These are phyloP conservation scores for Stachybotrys chlorohalonatus DNA, from an alignment of 2,329 filamentous ascomycete genomes.

Conservation along the genomic window DNA sequence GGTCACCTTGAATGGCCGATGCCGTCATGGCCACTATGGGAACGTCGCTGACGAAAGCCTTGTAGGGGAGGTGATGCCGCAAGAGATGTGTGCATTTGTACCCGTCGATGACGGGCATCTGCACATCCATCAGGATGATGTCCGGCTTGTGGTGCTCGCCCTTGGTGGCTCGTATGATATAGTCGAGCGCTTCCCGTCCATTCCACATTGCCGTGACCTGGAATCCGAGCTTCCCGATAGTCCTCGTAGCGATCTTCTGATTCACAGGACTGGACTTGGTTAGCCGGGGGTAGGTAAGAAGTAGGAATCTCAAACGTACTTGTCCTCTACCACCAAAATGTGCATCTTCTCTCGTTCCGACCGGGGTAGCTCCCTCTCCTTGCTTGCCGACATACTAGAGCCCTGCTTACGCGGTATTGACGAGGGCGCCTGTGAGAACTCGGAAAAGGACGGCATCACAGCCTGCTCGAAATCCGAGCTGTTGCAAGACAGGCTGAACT, in stretches of 20 bases:
- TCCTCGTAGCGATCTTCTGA: conserved; percentile 68
- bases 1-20: conserved; percentile 85
- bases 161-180: conserved; percentile 47
- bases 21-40: conserved; percentile 79
- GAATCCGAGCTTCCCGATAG: conserved; percentile 66
- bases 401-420: conserved; percentile 18
- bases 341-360: conserved; percentile 54
- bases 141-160: conserved; percentile 51
- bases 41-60: conserved; percentile 47
- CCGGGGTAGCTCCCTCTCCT: conserved; percentile 39
- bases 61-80: conserved; percentile 59
- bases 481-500: conserved; percentile 55
- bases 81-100: conserved; percentile 69
- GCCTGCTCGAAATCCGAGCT: conserved; percentile 53
- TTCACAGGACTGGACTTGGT: conserved; percentile 48
- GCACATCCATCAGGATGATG: conserved; percentile 71
- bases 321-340: conserved; percentile 75
- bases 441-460: conserved; percentile 1
- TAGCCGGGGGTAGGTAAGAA: conserved; percentile 4
- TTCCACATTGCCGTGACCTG: conserved; percentile 66
- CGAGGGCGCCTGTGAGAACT: neutral
- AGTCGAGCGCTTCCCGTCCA: conserved; percentile 69
- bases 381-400: conserved; percentile 24
- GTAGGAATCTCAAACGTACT: conserved; percentile 31
- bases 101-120: conserved; percentile 70